These are phyloP conservation scores for Ceratocystis cubensis DNA, from an alignment of 2,329 filamentous ascomycete species.

Conservation along the genomic window DNA sequence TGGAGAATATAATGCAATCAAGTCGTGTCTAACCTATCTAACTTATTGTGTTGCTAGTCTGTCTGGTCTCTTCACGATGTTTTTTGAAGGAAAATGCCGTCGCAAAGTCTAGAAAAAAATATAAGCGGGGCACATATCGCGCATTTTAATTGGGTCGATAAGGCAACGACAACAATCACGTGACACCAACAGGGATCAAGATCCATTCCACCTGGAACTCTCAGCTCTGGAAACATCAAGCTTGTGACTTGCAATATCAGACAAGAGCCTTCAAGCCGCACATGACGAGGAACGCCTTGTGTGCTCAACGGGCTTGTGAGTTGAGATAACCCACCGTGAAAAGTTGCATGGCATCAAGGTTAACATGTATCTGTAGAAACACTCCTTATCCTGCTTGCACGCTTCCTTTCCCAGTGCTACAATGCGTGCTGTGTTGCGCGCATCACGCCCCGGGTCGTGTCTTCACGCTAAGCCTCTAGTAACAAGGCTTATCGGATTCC, in stretches of 20 bases:
- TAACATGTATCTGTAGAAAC: not conserved
- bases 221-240: not conserved
- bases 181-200: not conserved
- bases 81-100: not conserved
- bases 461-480: not conserved
- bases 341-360: not conserved
- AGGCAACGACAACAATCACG: not conserved
- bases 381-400: not conserved
- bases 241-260: too few species aligned
- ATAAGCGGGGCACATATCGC: not conserved
- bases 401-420: not conserved
- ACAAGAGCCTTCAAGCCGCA: too few species aligned
- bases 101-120: conserved; percentile 2
- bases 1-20: too few species aligned
- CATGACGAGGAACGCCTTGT: not conserved
- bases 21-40: too few species aligned
- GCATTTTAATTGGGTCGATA: not conserved
- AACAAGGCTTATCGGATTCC: not conserved
- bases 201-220: not conserved
- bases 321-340: not conserved
- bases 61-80: not conserved
- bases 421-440: not conserved
- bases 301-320: not conserved
- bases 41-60: not conserved
- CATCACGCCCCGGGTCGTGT: not conserved